phyloP scores from a whole-genome alignment of 352 stramenopile genomes.

The Pseudoperonospora humuli region DNA sequence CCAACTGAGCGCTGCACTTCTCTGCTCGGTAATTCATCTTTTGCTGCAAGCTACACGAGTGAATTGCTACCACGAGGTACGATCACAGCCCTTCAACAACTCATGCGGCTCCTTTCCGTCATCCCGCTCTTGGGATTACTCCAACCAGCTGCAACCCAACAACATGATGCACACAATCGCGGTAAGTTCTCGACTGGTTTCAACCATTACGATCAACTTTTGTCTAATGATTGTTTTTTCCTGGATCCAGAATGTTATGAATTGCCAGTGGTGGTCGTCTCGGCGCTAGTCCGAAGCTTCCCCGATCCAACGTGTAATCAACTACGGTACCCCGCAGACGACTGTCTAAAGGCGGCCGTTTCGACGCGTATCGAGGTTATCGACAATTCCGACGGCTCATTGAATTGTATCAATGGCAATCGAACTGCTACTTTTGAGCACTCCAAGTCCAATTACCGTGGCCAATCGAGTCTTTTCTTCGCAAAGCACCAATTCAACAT shows the following conservation, averaged over 20 bases:
- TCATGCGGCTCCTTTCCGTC: too few relatives aligned
- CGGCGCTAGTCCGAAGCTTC: conserved; percentile 42
- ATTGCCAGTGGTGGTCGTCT: conserved; percentile 58
- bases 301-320: conserved; percentile 69
- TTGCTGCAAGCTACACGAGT: too few relatives aligned
- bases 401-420: conserved; percentile 48
- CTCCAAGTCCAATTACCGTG: conserved; percentile 61
- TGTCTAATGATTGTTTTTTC: background rate
- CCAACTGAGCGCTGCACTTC: too few relatives aligned
- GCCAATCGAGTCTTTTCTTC: conserved; percentile 70
- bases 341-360: conserved; percentile 60
- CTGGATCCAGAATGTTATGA: conserved; percentile 56
- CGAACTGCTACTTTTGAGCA: conserved; percentile 37
- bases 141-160: too few relatives aligned
- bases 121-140: too few relatives aligned
- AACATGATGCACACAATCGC: background rate
- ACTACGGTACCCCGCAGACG: conserved; percentile 46
- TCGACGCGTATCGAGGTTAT: conserved; percentile 49
- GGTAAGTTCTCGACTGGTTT: too few relatives aligned
- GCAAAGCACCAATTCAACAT: conserved; percentile 72
- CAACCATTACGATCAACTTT: too few relatives aligned
- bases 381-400: conserved; percentile 41
- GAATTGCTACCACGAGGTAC: too few relatives aligned
- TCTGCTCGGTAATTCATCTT: too few relatives aligned
- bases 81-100: too few relatives aligned